Evolutionary conservation across 2,329 filamentous ascomycete genomes (phyloP).

Genomic region (Passalora sequoiae): DNA sequence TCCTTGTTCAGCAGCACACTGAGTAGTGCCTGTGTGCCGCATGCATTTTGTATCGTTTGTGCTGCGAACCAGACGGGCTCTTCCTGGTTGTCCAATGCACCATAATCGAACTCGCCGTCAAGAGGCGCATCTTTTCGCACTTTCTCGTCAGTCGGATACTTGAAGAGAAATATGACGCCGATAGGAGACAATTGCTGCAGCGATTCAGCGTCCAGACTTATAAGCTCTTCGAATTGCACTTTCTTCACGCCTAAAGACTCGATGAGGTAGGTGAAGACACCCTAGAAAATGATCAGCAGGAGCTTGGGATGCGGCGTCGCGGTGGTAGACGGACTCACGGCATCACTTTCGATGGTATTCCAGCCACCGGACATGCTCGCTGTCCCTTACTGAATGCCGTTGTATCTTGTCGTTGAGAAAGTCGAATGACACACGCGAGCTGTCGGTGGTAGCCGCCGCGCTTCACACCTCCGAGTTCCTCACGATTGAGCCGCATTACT

Average conservation of each 20-base stretch:
- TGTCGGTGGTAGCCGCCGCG: too few species aligned
- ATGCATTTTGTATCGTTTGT: constrained; percentile 98
- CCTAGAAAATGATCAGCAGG: constrained; percentile 47
- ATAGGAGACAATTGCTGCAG: constrained; percentile 55
- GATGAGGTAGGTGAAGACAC: constrained; percentile 95
- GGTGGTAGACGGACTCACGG: constrained; percentile 54
- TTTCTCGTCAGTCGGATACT: constrained; percentile 72
- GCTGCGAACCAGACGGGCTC: constrained; percentile 80
- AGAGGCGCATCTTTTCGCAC: constrained; percentile 57
- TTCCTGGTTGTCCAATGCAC: constrained; percentile 48
- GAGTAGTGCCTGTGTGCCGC: constrained; percentile 90
- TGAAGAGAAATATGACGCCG: constrained; percentile 98
- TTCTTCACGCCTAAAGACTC: constrained; percentile 86
- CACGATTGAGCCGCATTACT: too few species aligned
- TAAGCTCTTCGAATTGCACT: constrained; percentile 94
- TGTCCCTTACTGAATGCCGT: too few species aligned
- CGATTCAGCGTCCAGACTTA: constrained; percentile 74
- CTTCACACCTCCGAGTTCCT: too few species aligned
- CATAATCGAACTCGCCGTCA: constrained; percentile 76
- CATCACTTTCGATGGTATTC: constrained; percentile 98
- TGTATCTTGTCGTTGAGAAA: background rate
- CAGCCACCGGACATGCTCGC: constrained; percentile 66
- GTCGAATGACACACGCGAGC: too few species aligned
- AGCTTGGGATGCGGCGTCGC: background rate
- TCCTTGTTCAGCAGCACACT: constrained; percentile 84